A percentile compares a stretch with the other conserved stretches of the same genome.
phyloP scores from a whole-genome alignment of 495 filamentous ascomycete genomes.

The Cudoniella acicularis region DNA sequence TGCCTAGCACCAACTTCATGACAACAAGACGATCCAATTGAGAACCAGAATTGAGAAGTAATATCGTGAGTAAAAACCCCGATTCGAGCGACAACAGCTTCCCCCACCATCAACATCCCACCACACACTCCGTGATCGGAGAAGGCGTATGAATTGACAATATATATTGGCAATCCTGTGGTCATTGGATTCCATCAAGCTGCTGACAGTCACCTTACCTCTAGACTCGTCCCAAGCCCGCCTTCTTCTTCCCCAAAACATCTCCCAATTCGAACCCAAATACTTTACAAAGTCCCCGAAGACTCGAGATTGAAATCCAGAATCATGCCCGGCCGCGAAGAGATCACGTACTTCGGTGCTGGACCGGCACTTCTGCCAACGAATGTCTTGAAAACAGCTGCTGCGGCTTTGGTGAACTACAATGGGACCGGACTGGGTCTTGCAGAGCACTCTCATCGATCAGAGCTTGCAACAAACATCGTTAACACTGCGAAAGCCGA shows the following conservation, averaged over 20 bases:
- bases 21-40: not conserved
- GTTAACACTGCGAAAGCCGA: conserved; percentile 62
- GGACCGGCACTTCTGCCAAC: conserved; percentile 83
- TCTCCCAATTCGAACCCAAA: not conserved
- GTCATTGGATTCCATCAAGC: not conserved
- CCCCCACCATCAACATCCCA: not conserved
- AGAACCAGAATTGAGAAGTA: not conserved
- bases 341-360: conserved; percentile 78
- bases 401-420: conserved; percentile 76
- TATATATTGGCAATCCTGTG: not conserved
- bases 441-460: conserved; percentile 87
- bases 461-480: conserved; percentile 66
- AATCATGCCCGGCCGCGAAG: conserved; percentile 46
- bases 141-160: not conserved
- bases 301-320: not conserved
- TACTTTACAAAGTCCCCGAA: not conserved
- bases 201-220: not conserved
- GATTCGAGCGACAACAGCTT: not conserved
- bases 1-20: not conserved
- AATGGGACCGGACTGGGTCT: conserved; percentile 75
- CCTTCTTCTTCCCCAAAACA: not conserved
- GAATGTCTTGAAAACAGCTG: conserved; percentile 66
- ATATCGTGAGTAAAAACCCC: not conserved
- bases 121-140: not conserved
- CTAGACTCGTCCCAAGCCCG: not conserved